Base-by-base conservation (phyloP, 2,329 filamentous ascomycete species). In the Clarireedia hainanense region DNA sequence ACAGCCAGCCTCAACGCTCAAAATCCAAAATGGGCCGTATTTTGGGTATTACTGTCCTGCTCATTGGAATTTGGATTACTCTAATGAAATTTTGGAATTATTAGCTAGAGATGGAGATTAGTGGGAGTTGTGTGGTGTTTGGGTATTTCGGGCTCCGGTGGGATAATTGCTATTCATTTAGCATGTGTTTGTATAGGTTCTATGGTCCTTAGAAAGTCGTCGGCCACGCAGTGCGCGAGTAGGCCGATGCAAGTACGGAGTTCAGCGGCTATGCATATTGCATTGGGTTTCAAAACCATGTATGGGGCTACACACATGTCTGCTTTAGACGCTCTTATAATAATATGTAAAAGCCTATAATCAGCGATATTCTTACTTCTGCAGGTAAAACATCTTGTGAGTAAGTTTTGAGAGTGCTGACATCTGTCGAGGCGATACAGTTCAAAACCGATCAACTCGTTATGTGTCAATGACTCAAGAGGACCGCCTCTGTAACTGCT, bases 151-250 rank as follows among this genome's bases (percentile, higher is more conserved):
- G 42, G 42, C 39, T 24, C 24, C 45, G 46, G 24, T 55, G 26
- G 52, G 37, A 20, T 5, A 14, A 39, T n/a, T 50, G n/a, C 39
- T 42, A 42, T 42, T 20, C 3, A 20, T 1, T 17, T 20, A 42
- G 39, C 39, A 42, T 20, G 15, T 48, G 9, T 48, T 48, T 40
- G 42, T 27, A 52, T 48, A 52, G 20, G 24, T 20, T 20, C 20
- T 20, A 46, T 40, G 40, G 34, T 48, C 23, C 42, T 42, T 57
- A 53, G 43, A 55, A 61, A 58, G 58, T 57, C 57, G 47, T 61
- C 60, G 61, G 63, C 59, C 60, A 64, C 61, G 62, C 63, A 64
- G 63, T 57, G 63, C 63, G 63, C 61, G 52, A 42, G 52, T 59
- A 58, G 46, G 51, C 55, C 62, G 61, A 60, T 45, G 50, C 52